Conservation (phyloP, 495 filamentous ascomycete genomes). For the Neurospora sp. region DNA sequence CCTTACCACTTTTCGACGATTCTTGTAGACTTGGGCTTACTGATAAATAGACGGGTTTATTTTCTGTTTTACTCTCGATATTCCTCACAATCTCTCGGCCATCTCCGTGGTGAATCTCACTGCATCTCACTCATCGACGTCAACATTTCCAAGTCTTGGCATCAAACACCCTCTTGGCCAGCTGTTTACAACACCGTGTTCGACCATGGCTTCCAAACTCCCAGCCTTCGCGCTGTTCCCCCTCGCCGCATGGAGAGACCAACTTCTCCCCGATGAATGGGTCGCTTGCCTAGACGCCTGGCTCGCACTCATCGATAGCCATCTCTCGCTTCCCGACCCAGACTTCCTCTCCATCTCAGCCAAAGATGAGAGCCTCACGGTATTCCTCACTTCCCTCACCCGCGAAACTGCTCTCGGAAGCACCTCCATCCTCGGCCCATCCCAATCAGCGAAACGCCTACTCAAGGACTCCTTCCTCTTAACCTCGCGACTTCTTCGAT, state of each 20-base stretch:
- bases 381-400: slow-evolving; percentile 55
- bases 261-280: slow-evolving; percentile 63
- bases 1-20: neutral
- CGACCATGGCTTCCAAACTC: slow-evolving; percentile 23
- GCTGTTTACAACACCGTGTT: neutral
- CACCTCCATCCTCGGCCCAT: slow-evolving; percentile 29
- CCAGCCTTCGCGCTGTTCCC: slow-evolving; percentile 71
- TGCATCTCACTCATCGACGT: neutral
- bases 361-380: slow-evolving; percentile 44
- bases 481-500: slow-evolving; percentile 35
- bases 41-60: neutral
- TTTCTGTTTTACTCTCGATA: neutral
- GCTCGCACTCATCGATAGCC: slow-evolving; percentile 51
- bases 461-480: slow-evolving; percentile 55
- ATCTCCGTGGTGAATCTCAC: neutral
- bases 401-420: slow-evolving; percentile 36
- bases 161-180: neutral
- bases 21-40: neutral
- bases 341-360: slow-evolving; percentile 39
- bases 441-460: slow-evolving; percentile 40
- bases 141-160: neutral
- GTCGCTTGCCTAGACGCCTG: slow-evolving; percentile 68
- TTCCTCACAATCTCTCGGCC: neutral
- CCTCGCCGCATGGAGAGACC: slow-evolving; percentile 51
- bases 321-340: slow-evolving; percentile 47